Conservation (phyloP, 495 filamentous ascomycete species). For the Zalerion maritima region DNA sequence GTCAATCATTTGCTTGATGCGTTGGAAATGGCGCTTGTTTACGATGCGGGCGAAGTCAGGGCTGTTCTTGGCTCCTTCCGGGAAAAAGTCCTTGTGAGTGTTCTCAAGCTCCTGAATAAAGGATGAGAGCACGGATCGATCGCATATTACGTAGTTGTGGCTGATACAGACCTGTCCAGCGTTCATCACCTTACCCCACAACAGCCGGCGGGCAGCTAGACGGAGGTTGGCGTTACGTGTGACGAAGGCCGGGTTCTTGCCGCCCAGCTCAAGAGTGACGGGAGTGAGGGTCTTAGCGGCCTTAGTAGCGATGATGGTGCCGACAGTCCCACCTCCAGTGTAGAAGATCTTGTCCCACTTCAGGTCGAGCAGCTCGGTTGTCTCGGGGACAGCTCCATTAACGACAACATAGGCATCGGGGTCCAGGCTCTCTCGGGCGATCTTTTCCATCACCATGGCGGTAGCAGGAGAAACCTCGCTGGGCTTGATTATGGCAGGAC, state of each 20-base stretch:
- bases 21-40: constrained; percentile 59
- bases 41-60: constrained; percentile 67
- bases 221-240: constrained; percentile 65
- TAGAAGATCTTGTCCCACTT: constrained; percentile 99
- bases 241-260: constrained; percentile 79
- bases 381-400: constrained; percentile 69
- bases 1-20: constrained; percentile 83
- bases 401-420: constrained; percentile 60
- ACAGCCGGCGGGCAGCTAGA: constrained; percentile 67
- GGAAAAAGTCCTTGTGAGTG: constrained; percentile 66
- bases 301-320: constrained; percentile 77
- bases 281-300: constrained; percentile 87
- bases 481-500: constrained; percentile 79
- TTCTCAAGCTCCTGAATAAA: constrained; percentile 65
- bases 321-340: constrained; percentile 65
- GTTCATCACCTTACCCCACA: constrained; percentile 79
- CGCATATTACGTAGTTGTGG: constrained; percentile 79
- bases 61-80: constrained; percentile 60
- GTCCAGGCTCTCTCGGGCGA: constrained; percentile 61
- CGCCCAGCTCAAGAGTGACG: constrained; percentile 77
- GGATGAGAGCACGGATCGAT: constrained; percentile 50
- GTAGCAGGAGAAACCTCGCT: constrained; percentile 64
- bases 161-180: constrained; percentile 79
- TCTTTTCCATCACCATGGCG: constrained; percentile 64
- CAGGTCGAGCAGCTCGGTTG: constrained; percentile 64